Evolutionary conservation across 1,284 basidiomycete species (phyloP).

Genomic region (Melampsora americana): DNA sequence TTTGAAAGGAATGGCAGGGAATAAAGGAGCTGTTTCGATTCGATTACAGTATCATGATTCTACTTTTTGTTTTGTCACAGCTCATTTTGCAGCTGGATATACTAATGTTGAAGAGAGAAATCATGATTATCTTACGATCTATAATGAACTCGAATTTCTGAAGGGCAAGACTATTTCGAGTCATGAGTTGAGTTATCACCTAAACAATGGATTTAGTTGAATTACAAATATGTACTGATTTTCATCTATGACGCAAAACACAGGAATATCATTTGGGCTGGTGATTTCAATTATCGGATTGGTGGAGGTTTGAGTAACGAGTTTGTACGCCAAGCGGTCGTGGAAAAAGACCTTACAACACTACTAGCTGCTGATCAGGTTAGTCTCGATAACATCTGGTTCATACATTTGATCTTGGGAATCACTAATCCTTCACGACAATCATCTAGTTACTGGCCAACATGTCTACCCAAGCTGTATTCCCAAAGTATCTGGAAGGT

Average conservation of each 20-base stretch:
- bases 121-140: conserved; percentile 85
- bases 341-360: conserved; percentile 66
- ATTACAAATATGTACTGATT: conserved; percentile 37
- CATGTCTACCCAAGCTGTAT: conserved; percentile 69
- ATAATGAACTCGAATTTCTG: conserved; percentile 74
- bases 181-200: conserved; percentile 69
- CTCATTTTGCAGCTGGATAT: conserved; percentile 92
- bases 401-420: neutral
- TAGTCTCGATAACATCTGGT: conserved; percentile 40
- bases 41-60: conserved; percentile 86
- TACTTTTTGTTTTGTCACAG: conserved; percentile 89
- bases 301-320: conserved; percentile 69
- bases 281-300: conserved; percentile 91
- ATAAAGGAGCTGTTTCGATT: conserved; percentile 82
- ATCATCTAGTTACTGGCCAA: conserved; percentile 64
- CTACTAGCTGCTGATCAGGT: conserved; percentile 83
- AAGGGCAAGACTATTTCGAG: conserved; percentile 81
- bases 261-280: conserved; percentile 86
- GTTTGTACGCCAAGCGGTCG: conserved; percentile 66
- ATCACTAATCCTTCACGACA: neutral
- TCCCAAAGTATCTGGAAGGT: conserved; percentile 81
- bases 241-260: neutral
- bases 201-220: conserved; percentile 44
- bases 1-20: conserved; percentile 91
- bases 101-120: conserved; percentile 84